Conservation (phyloP, 2,329 filamentous ascomycete genomes). For the Fusarium tricinctum region DNA sequence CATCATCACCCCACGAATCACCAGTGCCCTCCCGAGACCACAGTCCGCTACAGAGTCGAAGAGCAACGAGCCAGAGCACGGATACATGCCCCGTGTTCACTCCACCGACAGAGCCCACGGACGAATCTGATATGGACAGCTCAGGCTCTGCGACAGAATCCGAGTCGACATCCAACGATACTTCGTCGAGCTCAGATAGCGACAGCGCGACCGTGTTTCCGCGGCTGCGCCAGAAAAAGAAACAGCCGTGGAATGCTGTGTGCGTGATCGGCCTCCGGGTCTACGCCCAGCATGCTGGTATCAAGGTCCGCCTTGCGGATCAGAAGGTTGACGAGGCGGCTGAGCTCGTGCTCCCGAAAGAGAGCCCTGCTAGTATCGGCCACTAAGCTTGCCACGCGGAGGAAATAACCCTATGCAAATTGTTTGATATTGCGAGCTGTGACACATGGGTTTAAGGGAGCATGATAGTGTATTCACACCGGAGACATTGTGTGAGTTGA, state of each 20-base stretch:
- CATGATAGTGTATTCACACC: not conserved
- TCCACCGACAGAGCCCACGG: constrained; percentile 30
- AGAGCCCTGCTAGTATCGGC: constrained; percentile 17
- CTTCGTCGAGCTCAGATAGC: constrained; percentile 46
- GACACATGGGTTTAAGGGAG: too few relatives aligned
- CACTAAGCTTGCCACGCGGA: not conserved
- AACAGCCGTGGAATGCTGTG: constrained; percentile 59
- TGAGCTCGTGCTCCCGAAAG: constrained; percentile 39
- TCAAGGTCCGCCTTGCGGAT: constrained; percentile 55
- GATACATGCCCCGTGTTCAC: constrained; percentile 34
- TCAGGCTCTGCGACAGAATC: constrained; percentile 46
- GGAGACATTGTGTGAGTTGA: not conserved
- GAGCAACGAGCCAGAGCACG: constrained; percentile 29
- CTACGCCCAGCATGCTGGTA: constrained; percentile 55
- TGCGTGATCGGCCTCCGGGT: constrained; percentile 58
- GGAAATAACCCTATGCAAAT: not conserved
- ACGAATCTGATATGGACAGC: constrained; percentile 28
- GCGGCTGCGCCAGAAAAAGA: constrained; percentile 25
- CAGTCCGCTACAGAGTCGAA: constrained; percentile 14
- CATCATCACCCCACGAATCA: constrained; percentile 10
- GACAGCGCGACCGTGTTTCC: constrained; percentile 15
- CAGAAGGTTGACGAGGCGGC: constrained; percentile 48
- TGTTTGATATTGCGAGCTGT: not conserved
- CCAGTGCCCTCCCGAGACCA: constrained; percentile 10
- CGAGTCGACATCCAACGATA: constrained; percentile 38